These are phyloP conservation scores for Gossypioides kirkii DNA, from an alignment of 345 rosid species.

Conservation along the genomic window DNA sequence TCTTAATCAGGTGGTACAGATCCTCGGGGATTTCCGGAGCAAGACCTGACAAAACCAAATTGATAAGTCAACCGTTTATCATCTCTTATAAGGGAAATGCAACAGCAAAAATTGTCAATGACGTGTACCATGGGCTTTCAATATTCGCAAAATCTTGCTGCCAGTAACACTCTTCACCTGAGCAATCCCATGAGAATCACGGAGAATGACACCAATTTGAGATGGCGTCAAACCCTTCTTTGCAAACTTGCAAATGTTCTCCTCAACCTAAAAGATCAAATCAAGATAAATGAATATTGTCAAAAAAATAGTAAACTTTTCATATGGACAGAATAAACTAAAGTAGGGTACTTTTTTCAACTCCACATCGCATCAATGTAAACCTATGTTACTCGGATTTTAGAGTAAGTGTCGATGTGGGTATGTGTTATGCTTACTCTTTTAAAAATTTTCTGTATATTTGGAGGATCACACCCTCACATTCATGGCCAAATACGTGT, in stretches of 20 bases:
- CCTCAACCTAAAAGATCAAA: constrained; percentile 37
- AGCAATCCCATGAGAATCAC: constrained; percentile 68
- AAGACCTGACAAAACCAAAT: constrained; percentile 40
- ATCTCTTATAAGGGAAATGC: neutral
- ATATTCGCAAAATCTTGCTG: constrained; percentile 56
- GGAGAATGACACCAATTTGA: constrained; percentile 68
- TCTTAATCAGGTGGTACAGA: constrained; percentile 85
- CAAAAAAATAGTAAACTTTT: neutral
- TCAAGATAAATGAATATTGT: neutral
- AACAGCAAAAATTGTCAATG: neutral
- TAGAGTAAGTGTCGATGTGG: neutral
- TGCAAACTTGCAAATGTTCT: constrained; percentile 68
- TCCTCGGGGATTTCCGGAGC: constrained; percentile 95
- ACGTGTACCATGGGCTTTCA: constrained; percentile 49
- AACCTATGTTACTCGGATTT: neutral
- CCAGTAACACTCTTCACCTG: constrained; percentile 68
- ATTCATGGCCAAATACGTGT: neutral
- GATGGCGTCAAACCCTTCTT: constrained; percentile 76
- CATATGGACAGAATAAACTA: constrained; percentile 16
- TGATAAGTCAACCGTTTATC: neutral
- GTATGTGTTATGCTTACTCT: neutral
- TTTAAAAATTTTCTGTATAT: neutral
- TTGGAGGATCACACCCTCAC: neutral
- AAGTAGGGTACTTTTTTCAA: neutral
- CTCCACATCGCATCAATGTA: neutral